These are phyloP conservation scores for Aspergillus texensis DNA, from an alignment of 2,329 filamentous ascomycete species.

Conservation along the genomic window DNA sequence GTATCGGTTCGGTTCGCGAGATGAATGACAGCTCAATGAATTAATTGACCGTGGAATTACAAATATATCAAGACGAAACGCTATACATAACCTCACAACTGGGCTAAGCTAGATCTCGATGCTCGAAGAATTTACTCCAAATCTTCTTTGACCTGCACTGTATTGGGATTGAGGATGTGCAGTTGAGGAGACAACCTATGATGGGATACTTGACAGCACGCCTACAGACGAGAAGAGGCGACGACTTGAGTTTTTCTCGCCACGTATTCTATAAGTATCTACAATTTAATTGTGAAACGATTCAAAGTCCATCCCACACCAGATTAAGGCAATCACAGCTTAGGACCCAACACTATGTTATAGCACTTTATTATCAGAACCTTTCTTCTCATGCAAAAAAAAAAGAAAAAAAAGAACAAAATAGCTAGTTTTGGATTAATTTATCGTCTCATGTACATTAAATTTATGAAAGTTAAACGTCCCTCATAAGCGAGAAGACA, in stretches of 20 bases:
- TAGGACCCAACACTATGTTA: conserved; percentile 32
- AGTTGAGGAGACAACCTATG: neutral
- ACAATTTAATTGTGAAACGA: neutral
- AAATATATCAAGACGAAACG: neutral
- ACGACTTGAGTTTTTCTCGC: neutral
- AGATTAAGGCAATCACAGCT: conserved; percentile 25
- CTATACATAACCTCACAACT: neutral
- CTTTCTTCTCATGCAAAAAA: conserved; percentile 6
- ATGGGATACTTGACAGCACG: neutral
- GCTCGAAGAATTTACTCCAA: neutral
- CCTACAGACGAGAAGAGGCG: neutral
- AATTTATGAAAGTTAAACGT: conserved; percentile 26
- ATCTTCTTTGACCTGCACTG: neutral
- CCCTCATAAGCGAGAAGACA: conserved; percentile 6
- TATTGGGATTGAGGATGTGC: neutral
- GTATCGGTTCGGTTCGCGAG: conserved; percentile 9
- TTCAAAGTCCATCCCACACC: neutral
- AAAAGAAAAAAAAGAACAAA: conserved; percentile 6
- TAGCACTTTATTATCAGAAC: conserved; percentile 26
- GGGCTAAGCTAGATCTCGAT: neutral
- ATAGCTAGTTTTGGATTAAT: conserved; percentile 26
- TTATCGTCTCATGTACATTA: conserved; percentile 39
- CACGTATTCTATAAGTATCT: neutral
- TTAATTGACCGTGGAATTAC: conserved; percentile 5
- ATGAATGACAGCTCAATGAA: conserved; percentile 5